Evolutionary conservation across 2,329 filamentous ascomycete species (phyloP).

Genomic region (Colletotrichum lini): DNA sequence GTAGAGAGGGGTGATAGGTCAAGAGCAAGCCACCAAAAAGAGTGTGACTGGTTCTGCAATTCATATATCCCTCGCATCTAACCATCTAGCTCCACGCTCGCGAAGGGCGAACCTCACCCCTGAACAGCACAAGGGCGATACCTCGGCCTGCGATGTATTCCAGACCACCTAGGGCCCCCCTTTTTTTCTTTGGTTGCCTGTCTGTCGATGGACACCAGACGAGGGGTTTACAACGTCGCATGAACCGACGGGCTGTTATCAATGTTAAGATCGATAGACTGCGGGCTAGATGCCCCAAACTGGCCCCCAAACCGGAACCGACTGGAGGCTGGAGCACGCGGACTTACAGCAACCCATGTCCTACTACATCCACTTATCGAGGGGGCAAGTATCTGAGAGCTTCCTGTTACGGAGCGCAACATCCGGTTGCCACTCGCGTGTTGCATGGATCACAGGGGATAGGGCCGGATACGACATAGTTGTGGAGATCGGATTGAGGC

Average conservation of each 20-base stretch:
- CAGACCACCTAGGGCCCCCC: background rate
- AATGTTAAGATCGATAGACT: conserved; percentile 19
- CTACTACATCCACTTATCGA: conserved; percentile 4
- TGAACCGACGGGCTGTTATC: background rate
- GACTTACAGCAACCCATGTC: conserved; percentile 7
- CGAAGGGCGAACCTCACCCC: background rate
- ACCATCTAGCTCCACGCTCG: background rate
- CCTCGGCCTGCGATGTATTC: conserved; percentile 6
- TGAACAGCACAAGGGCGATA: background rate
- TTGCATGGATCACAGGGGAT: background rate
- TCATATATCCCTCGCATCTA: conserved; percentile 37
- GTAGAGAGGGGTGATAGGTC: conserved; percentile 12
- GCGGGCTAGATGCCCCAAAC: conserved; percentile 27
- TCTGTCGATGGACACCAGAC: background rate
- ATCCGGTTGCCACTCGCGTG: conserved; percentile 8
- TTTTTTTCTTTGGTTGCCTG: background rate
- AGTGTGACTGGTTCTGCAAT: conserved; percentile 20
- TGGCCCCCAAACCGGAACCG: background rate
- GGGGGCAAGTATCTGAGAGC: conserved; percentile 1
- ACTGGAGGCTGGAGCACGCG: conserved; percentile 5
- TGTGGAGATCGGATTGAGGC: conserved; percentile 15
- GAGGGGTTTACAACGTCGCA: background rate
- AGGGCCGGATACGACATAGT: background rate
- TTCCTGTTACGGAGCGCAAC: conserved; percentile 28
- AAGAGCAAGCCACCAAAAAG: conserved; percentile 11